Conservation (phyloP, 225 moss, liverwort and hornwort genomes). For the Bryoerythrophyllum caledonicum region DNA sequence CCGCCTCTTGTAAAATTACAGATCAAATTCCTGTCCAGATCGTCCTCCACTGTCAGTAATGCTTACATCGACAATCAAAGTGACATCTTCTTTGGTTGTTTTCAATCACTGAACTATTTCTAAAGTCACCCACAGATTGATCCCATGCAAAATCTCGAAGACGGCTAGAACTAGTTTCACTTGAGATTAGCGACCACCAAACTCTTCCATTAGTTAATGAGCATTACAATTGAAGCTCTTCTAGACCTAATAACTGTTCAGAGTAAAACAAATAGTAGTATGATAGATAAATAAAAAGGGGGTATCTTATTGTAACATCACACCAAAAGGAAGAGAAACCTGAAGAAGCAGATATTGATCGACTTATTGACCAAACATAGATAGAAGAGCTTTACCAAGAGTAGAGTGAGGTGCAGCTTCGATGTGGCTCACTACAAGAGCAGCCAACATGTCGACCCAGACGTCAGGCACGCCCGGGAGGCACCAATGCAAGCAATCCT, state of each 20-base stretch:
- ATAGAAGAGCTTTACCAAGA: background rate
- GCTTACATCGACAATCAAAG: no score
- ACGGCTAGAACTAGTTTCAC: background rate
- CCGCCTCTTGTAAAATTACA: background rate
- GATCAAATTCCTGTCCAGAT: background rate
- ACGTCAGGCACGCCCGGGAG: slow-evolving; percentile 58
- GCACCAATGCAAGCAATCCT: slow-evolving; percentile 69
- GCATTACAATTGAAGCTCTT: no score
- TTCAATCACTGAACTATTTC: no score
- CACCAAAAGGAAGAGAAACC: background rate
- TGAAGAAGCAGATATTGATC: background rate
- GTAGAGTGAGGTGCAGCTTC: slow-evolving; percentile 10
- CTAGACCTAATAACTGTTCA: no score
- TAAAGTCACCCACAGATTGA: no score
- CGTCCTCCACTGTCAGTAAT: background rate
- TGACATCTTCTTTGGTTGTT: no score
- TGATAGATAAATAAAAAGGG: no score
- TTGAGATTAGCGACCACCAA: no score
- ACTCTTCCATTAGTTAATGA: no score
- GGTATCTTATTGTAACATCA: no score
- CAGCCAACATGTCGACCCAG: slow-evolving; percentile 56
- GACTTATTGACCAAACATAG: background rate
- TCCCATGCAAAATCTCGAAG: no score
- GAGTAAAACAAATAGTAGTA: no score
- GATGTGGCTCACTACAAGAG: slow-evolving; percentile 27